Evolutionary conservation across 148 eudicot species (phyloP).

Genomic region (Rhododendron kiyosumense): DNA sequence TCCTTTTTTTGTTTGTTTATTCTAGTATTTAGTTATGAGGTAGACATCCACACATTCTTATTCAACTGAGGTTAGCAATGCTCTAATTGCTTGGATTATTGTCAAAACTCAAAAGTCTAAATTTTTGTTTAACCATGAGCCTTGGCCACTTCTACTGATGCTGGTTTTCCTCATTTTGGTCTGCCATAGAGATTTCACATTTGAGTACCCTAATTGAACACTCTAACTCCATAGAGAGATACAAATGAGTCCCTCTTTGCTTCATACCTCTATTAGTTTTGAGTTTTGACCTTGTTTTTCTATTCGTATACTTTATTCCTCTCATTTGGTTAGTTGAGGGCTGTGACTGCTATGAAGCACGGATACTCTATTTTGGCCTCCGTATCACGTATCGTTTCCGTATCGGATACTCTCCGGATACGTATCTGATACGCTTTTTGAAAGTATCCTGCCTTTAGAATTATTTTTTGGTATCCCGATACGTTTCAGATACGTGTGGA

Average conservation of each 20-base stretch:
- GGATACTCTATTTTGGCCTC: too few relatives aligned
- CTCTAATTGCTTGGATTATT: neutral
- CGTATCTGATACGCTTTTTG: too few relatives aligned
- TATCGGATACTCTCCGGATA: too few relatives aligned
- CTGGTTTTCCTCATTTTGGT: neutral
- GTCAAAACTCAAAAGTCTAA: neutral
- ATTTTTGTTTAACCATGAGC: neutral
- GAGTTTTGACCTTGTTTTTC: neutral
- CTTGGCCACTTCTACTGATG: neutral
- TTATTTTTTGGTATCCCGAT: too few relatives aligned
- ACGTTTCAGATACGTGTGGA: too few relatives aligned
- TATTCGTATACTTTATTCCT: neutral
- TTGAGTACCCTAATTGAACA: neutral
- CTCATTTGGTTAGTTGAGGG: neutral
- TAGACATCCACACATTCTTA: neutral
- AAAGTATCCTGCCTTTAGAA: too few relatives aligned
- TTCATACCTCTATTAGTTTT: neutral
- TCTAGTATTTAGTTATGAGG: neutral
- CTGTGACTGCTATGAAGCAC: too few relatives aligned
- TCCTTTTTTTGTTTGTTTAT: neutral
- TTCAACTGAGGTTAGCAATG: neutral
- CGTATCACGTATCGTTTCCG: too few relatives aligned
- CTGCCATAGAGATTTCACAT: neutral
- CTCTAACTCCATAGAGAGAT: neutral
- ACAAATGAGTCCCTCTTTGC: neutral